Base-by-base conservation (phyloP, 2,329 filamentous ascomycete genomes). In the Cladophialophora exuberans region DNA sequence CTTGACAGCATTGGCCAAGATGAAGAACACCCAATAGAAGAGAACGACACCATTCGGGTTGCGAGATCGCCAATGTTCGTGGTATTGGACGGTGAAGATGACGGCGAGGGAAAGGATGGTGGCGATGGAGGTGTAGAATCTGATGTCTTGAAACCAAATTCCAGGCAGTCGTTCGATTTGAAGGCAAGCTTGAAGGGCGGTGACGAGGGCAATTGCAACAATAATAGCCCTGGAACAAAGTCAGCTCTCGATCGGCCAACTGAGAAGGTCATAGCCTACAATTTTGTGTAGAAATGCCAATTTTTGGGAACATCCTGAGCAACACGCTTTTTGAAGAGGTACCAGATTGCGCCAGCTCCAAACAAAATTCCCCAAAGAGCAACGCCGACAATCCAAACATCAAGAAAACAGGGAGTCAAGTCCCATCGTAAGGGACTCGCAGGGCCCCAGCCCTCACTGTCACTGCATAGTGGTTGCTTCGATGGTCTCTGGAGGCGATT, bases 321-420 rank as follows among this genome's bases (percentile, higher is more conserved):
- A 48, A 83, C 80, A 67, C 85, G 87, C 72, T 83, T 88, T 64
- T 80, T 84, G 52, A 91, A 71, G 48, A 97, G 78, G 77, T 89
- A 89, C 84, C 87, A 93, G 36, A 96, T 75, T 25, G 93, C 90
- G 41, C 85, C 79, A 6, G 85, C 80, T 54, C 94, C 94, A 60
- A 87, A 81, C 20, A 97, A 52, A 20, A 97, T 78, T 13, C 93
- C 92, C 75, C 87, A 95, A 11, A 79, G 80, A 6, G 90, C 89
- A 23, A 96, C 89, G 1, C 81, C 75, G 28, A 88, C 84, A 56
- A 97, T 83, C 84, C 90, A 92, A 18, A 96, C 83, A 70, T 99
- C 95, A 66, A 97, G 85, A 70, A 99, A 99, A 77, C 94, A 99
- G 35, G 94, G 93, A 13, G 94, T 97, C 67, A 99, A 91, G 75